Percentiles rank a stretch among this genome's conserved stretches.
phyloP scores from a whole-genome alignment of 2,329 filamentous ascomycete species.

The Cadophora sp. region DNA sequence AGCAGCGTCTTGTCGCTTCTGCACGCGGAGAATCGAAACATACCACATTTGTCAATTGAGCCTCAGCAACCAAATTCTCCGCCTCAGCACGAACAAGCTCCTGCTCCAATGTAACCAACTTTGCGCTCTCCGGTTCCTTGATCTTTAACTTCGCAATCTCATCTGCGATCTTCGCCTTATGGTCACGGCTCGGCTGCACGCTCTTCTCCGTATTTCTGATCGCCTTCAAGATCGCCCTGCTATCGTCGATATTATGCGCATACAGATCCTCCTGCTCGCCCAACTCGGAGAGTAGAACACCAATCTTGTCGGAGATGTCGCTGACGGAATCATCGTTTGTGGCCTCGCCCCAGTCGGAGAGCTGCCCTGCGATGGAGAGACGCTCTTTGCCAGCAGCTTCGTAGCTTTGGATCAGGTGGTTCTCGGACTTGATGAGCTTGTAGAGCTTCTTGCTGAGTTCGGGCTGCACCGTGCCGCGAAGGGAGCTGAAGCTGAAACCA shows the following conservation, averaged over 20 bases:
- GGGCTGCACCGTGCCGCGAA: constrained; percentile 84
- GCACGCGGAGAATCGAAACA: constrained; percentile 45
- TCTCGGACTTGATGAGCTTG: constrained; percentile 93
- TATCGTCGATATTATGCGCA: constrained; percentile 86
- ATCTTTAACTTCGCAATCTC: constrained; percentile 91
- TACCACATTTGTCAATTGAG: constrained; percentile 93
- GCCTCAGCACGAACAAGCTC: constrained; percentile 96
- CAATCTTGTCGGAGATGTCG: constrained; percentile 94
- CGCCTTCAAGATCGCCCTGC: constrained; percentile 81
- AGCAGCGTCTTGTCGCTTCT: background rate
- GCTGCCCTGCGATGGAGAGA: constrained; percentile 82
- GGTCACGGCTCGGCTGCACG: constrained; percentile 89
- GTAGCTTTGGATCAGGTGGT: constrained; percentile 84
- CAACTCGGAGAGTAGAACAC: constrained; percentile 88
- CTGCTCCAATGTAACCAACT: constrained; percentile 87
- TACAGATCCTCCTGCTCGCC: constrained; percentile 93
- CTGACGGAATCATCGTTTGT: constrained; percentile 86
- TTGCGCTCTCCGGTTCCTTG: constrained; percentile 87
- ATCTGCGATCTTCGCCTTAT: constrained; percentile 86
- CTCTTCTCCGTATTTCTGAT: constrained; percentile 96
- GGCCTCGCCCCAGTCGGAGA: constrained; percentile 95
- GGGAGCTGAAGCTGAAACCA: constrained; percentile 84
- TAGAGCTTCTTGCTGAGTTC: constrained; percentile 89
- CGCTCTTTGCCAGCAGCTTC: constrained; percentile 87
- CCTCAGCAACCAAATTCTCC: constrained; percentile 94